A percentile compares a stretch with the other conserved stretches of the same genome.
Evolutionary conservation across 2,329 filamentous ascomycete genomes (phyloP).

Genomic region (Fusarium pininemorale): DNA sequence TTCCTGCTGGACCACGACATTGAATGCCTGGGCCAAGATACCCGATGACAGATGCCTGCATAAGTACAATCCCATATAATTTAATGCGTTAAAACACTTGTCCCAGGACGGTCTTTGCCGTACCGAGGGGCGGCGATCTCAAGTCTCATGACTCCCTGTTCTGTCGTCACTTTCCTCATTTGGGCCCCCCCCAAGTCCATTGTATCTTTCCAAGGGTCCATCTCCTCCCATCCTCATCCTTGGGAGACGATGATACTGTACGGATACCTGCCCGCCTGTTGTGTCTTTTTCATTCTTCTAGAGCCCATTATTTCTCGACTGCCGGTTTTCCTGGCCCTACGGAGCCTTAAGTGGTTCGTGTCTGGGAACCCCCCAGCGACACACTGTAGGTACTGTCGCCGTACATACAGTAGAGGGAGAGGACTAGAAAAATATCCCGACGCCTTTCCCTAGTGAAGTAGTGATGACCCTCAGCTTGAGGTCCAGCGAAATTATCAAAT

Average conservation of each 20-base stretch:
- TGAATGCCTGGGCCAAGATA: conserved; percentile 8
- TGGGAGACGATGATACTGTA: conserved; percentile 8
- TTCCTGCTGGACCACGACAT: conserved; percentile 15
- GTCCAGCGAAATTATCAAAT: conserved; percentile 35
- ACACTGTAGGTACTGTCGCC: conserved; percentile 21
- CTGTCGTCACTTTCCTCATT: conserved; percentile 41
- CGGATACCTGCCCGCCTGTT: not conserved
- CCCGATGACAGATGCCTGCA: not conserved
- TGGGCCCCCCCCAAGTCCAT: not conserved
- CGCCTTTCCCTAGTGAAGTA: not conserved
- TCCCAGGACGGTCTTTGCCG: not conserved
- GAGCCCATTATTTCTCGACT: conserved; percentile 1
- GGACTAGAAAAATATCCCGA: not conserved
- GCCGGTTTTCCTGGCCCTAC: conserved; percentile 14
- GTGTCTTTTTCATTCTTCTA: not conserved
- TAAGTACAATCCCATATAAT: conserved; percentile 8
- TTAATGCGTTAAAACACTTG: conserved; percentile 7
- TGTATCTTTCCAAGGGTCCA: conserved; percentile 28
- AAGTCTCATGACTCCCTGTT: conserved; percentile 36
- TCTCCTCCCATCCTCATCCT: conserved; percentile 2
- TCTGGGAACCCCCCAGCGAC: not conserved
- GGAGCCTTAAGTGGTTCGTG: conserved; percentile 19
- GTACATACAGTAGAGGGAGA: not conserved
- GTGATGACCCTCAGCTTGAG: conserved; percentile 3
- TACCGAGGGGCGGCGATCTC: conserved; percentile 27